A percentile compares a stretch with the other conserved stretches of the same genome.
These are phyloP conservation scores for Podospora didyma DNA, from an alignment of 495 filamentous ascomycete genomes.

Conservation along the genomic window DNA sequence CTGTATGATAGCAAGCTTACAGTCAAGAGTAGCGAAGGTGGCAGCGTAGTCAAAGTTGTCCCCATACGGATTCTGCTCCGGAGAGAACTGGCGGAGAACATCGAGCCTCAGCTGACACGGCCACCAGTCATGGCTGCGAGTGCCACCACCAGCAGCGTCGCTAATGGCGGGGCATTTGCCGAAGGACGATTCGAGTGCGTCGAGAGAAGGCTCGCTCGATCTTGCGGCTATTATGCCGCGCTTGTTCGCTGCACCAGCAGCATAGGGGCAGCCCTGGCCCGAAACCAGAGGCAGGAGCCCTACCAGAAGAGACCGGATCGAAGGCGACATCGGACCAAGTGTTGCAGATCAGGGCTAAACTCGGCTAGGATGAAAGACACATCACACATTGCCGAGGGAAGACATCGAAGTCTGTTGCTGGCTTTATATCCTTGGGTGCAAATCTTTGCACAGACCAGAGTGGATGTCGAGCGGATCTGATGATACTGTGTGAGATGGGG, in stretches of 20 bases:
- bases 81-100: constrained; percentile 67
- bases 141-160: constrained; percentile 48
- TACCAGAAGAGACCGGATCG: background rate
- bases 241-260: too few species aligned
- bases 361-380: too few species aligned
- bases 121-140: constrained; percentile 66
- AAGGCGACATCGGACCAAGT: background rate
- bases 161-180: background rate
- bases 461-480: too few species aligned
- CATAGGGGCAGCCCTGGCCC: background rate
- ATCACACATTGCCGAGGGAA: too few species aligned
- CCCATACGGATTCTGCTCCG: constrained; percentile 52
- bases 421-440: too few species aligned
- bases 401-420: too few species aligned
- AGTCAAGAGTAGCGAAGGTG: constrained; percentile 68
- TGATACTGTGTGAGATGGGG: too few species aligned
- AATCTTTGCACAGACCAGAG: too few species aligned
- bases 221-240: too few species aligned
- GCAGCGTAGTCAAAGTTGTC: constrained; percentile 63
- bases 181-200: background rate
- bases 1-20: background rate
- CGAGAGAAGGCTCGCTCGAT: background rate
- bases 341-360: background rate
- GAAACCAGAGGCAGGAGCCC: background rate
- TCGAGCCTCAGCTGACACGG: constrained; percentile 58